A percentile compares a stretch with the other conserved stretches of the same genome.
phyloP scores from a whole-genome alignment of 1,284 basidiomycete genomes.

The Austropuccinia psidii region DNA sequence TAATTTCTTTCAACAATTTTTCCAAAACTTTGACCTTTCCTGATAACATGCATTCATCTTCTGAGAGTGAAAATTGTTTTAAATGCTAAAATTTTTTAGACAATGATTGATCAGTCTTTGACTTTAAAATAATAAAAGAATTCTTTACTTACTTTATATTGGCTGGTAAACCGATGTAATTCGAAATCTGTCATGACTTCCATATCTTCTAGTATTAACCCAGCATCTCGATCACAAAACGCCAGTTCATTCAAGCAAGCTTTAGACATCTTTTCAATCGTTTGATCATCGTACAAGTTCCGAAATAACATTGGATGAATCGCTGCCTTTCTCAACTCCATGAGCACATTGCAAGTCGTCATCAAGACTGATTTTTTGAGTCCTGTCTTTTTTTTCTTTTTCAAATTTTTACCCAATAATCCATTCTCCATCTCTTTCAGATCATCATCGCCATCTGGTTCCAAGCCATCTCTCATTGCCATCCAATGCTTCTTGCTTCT shows the following conservation, averaged over 20 bases:
- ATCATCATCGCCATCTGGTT: slow-evolving; percentile 47
- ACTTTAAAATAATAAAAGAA: neutral
- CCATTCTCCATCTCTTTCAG: slow-evolving; percentile 55
- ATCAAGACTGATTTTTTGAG: slow-evolving; percentile 42
- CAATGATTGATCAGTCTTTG: slow-evolving; percentile 52
- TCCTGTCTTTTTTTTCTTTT: slow-evolving; percentile 17
- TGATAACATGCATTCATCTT: slow-evolving; percentile 72
- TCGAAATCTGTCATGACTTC: slow-evolving; percentile 90
- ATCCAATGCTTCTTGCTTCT: slow-evolving; percentile 71
- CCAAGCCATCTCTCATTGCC: slow-evolving; percentile 49
- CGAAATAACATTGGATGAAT: slow-evolving; percentile 95
- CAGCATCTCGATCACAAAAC: slow-evolving; percentile 68
- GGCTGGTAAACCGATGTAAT: slow-evolving; percentile 68
- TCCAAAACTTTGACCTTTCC: slow-evolving; percentile 78
- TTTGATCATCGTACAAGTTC: slow-evolving; percentile 68
- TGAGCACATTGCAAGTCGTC: slow-evolving; percentile 68
- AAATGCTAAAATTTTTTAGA: slow-evolving; percentile 59
- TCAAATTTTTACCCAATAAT: neutral
- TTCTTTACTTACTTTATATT: slow-evolving; percentile 63
- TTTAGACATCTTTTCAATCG: slow-evolving; percentile 66
- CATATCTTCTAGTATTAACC: slow-evolving; percentile 56
- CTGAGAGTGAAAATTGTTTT: slow-evolving; percentile 65
- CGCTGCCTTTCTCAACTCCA: slow-evolving; percentile 92
- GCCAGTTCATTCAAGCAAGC: slow-evolving; percentile 83
- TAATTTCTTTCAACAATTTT: slow-evolving; percentile 63